A percentile compares a stretch with the other conserved stretches of the same genome.
Evolutionary conservation across 73 alveolate species (phyloP).

Genomic region (Tetrahymena borealis): DNA sequence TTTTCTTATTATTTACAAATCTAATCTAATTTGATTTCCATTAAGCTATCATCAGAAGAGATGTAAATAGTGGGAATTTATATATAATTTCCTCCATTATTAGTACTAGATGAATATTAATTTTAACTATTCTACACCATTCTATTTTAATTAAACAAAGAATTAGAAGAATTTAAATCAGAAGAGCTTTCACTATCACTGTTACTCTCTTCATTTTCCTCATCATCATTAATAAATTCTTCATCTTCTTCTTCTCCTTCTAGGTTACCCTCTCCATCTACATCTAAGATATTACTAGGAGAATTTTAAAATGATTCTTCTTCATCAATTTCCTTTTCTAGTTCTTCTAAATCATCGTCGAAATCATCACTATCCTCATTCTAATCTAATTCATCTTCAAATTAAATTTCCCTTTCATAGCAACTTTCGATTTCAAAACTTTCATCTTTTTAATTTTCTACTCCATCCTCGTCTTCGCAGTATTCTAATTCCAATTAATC

Average conservation of each 20-base stretch:
- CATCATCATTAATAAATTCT: background rate
- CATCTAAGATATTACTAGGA: no score
- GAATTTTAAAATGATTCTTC: background rate
- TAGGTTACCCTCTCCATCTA: background rate
- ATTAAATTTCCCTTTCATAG: background rate
- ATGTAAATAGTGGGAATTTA: background rate
- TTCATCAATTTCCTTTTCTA: background rate
- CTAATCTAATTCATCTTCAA: background rate
- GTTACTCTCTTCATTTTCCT: background rate
- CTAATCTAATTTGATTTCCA: background rate
- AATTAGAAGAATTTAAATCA: background rate
- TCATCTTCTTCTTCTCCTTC: background rate
- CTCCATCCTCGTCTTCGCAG: background rate
- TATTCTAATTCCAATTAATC: background rate
- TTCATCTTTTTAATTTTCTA: background rate
- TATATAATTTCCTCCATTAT: background rate
- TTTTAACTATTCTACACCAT: background rate
- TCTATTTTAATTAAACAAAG: background rate
- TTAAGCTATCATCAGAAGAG: background rate
- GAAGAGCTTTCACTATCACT: background rate
- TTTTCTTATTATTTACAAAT: background rate
- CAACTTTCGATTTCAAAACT: background rate
- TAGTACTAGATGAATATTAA: background rate
- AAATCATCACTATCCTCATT: background rate
- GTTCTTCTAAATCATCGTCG: background rate